Evolutionary conservation across 2,329 filamentous ascomycete genomes (phyloP).

Genomic region (Verticillium tricorpus): DNA sequence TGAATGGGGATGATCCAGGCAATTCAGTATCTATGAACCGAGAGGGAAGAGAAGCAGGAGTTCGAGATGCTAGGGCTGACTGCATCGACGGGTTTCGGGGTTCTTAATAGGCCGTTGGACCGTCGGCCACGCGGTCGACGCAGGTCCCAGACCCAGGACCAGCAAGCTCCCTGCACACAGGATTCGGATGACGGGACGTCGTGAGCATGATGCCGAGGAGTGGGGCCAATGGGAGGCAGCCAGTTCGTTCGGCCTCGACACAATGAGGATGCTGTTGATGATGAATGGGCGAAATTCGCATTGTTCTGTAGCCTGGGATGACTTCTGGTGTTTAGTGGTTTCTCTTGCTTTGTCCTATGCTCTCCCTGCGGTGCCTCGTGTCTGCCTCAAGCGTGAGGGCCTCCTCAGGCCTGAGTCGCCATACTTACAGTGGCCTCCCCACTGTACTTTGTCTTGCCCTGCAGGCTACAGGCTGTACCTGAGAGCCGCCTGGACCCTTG

Average conservation of each 20-base stretch:
- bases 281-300: neutral
- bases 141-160: neutral
- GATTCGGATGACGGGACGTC: neutral
- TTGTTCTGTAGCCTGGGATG: neutral
- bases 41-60: neutral
- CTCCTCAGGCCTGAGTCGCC: too few relatives aligned
- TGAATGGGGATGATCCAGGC: neutral
- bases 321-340: neutral
- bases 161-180: neutral
- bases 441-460: constrained; percentile 1
- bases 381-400: too few relatives aligned
- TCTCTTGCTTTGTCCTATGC: neutral
- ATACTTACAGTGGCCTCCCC: too few relatives aligned
- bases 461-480: too few relatives aligned
- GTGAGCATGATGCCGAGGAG: neutral
- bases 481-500: constrained; percentile 9
- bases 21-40: neutral
- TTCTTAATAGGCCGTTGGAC: neutral
- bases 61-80: neutral
- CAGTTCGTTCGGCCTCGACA: neutral
- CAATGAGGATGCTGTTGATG: neutral
- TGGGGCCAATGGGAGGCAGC: neutral
- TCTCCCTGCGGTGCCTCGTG: neutral
- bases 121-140: neutral
- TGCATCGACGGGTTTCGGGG: neutral